Base-by-base conservation (phyloP, 495 filamentous ascomycete species). In the Neurospora sp. region DNA sequence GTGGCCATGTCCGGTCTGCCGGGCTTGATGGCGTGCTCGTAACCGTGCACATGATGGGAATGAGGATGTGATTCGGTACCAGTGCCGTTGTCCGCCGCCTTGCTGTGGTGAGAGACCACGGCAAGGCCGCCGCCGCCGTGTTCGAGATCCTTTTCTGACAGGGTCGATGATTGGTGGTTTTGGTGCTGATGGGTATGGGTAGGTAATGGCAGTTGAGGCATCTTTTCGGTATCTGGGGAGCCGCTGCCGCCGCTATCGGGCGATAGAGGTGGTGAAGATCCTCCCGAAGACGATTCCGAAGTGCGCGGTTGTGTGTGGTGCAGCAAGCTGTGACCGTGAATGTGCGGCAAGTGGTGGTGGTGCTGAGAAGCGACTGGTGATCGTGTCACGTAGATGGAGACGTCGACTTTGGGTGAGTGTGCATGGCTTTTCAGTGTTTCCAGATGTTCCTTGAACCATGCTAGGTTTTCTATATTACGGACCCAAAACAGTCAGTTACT, bases 371-470 rank as follows among this genome's bases (percentile, higher is more conserved):
- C 71, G 71, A 62, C 6, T 37, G 79, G 59, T 0, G 76, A 66
- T 12, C 76, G 77, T n/a, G 85, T 88, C 20, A 85, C 77, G 71
- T 88, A 86, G 23, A 89, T 80, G 66, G 81, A 81, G 12, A 88
- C 75, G 16, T 82, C 80, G 38, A 88, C 80, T 20, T 84, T 81
- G 1, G 83, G 81, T 0, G 85, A 83, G 70, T 85, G 80, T 18
- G 79, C 74, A 73, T 85, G 82, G 2, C 76, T 80, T 39, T 78
- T 76, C 5, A 88, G 78, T 44, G 81, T 78, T 4, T 83, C 77
- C 20, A 88, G 81, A 54, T 88, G 85, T 23, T 84, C 80, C 38
- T 83, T 80, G 76, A 88, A 88, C 86, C 86, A 89, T 12, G 81
- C 79, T 69, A 88, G 79, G 69, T 84, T 72, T 70, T 78, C 78